Evolutionary conservation across 2,329 filamentous ascomycete species (phyloP), one percentile per base, ranked within the genome.

Genomic region (Hypomyces perniciosus): DNA sequence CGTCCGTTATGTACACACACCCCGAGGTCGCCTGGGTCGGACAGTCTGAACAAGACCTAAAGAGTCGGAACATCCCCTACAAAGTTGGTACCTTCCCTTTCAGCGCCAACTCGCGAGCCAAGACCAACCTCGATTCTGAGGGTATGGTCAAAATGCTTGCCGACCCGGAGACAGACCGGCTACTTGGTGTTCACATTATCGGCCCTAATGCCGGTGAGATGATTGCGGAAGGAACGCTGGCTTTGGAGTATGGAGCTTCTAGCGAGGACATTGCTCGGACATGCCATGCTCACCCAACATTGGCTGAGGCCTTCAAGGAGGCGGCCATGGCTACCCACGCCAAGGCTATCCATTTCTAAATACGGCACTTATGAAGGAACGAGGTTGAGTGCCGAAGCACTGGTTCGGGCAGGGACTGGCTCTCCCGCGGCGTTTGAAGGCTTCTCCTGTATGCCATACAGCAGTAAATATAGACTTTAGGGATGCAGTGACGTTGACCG

Each of bases 1-100:
- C 93, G 59, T 93, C 89, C 33, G 93, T 99, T 75, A 99, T 99
- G 93, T 99, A 99, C 82, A 97, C 93, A 8, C 86, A 96, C 76
- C 93, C 93, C 33, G 93, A 99, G 73, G 93, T 97, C 59, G 90
- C 93, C 34, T 99, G 93, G 93, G 93, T 99, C 43, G 93, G 93
- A 53, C 91, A 96, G 78, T 96, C 85, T 70, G 93, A 99, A 78
- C 87, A 92, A 68, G 93, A 99, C 62, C 79, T 99, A 58, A 96
- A 97, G 81, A 83, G 84, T 59, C 80, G 86, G 56, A 90, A 89
- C 57, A 83, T 95, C 65, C 90, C 93, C 67, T 99, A 96, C 84
- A 89, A 89, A 65, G 78, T 91, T 65, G 93, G 93, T 69, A 86
- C 81, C 46, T 99, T 99, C 83, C 93, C 93, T 61, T 99, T 99